Evolutionary conservation across 2,329 filamentous ascomycete genomes (phyloP).

Genomic region (Cladosporium sp.): DNA sequence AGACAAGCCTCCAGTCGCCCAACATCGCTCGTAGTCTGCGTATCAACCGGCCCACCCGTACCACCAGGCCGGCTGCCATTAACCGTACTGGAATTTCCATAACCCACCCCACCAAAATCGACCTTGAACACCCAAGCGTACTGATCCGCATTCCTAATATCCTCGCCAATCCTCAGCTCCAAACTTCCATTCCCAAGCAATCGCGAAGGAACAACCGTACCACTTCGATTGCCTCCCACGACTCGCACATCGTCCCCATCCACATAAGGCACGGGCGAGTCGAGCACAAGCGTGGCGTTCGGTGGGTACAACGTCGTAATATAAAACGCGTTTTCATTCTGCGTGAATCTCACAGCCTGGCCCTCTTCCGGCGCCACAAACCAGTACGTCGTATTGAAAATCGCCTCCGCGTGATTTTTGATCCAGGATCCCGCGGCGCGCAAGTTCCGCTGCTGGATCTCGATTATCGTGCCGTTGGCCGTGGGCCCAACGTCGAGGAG

Average conservation of each 20-base stretch:
- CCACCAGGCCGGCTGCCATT: background rate
- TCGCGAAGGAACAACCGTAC: constrained; percentile 25
- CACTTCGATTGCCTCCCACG: constrained; percentile 34
- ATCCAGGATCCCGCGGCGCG: constrained; percentile 53
- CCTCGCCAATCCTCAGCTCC: constrained; percentile 30
- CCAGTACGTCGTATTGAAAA: constrained; percentile 56
- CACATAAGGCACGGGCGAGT: constrained; percentile 44
- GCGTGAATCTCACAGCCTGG: constrained; percentile 47
- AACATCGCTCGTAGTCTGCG: constrained; percentile 8
- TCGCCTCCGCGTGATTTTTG: constrained; percentile 47
- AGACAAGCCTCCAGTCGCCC: background rate
- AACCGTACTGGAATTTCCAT: background rate
- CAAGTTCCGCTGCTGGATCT: constrained; percentile 45
- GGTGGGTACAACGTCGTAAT: constrained; percentile 44
- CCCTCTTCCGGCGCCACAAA: constrained; percentile 43
- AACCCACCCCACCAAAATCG: constrained; percentile 20
- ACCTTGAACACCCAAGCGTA: constrained; percentile 45
- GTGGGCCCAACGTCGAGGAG: constrained; percentile 53
- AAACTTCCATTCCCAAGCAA: constrained; percentile 29
- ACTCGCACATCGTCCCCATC: constrained; percentile 45
- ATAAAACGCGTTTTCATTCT: constrained; percentile 51
- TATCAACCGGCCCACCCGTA: constrained; percentile 7
- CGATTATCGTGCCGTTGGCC: constrained; percentile 52
- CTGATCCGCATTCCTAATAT: constrained; percentile 32
- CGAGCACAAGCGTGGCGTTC: constrained; percentile 36